A percentile compares a stretch with the other conserved stretches of the same genome.
phyloP scores from a whole-genome alignment of 257 asterid species.

The Datura wrightii region DNA sequence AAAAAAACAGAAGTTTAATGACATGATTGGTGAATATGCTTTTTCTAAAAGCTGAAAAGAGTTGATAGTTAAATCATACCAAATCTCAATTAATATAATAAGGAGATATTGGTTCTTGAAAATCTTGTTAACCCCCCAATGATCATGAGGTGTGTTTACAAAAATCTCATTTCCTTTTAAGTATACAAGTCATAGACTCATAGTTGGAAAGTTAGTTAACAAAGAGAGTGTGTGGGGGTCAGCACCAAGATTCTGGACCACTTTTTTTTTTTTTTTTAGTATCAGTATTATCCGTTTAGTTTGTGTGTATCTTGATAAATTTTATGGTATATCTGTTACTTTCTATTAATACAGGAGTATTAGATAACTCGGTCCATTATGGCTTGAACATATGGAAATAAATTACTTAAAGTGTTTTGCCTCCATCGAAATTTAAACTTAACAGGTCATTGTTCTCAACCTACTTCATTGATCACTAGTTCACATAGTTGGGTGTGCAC shows the following conservation, averaged over 20 bases:
- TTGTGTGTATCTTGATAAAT: neutral
- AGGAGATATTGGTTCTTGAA: neutral
- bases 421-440: neutral
- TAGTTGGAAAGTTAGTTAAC: slow-evolving; percentile 14
- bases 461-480: neutral
- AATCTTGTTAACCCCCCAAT: neutral
- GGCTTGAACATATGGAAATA: neutral
- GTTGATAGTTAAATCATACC: neutral
- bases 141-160: neutral
- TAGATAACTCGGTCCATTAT: too few species aligned
- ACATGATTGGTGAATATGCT: too few species aligned
- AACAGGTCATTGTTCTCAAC: too few species aligned
- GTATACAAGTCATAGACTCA: neutral
- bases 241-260: neutral
- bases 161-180: neutral
- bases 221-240: neutral
- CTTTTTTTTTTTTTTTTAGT: neutral
- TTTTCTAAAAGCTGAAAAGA: too few species aligned
- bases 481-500: too few species aligned
- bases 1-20: too few species aligned
- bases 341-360: neutral
- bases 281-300: too few species aligned
- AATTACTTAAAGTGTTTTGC: neutral
- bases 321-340: neutral
- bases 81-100: neutral